Base-by-base conservation (phyloP, 2,329 filamentous ascomycete genomes). In the Penicillium thymicola region DNA sequence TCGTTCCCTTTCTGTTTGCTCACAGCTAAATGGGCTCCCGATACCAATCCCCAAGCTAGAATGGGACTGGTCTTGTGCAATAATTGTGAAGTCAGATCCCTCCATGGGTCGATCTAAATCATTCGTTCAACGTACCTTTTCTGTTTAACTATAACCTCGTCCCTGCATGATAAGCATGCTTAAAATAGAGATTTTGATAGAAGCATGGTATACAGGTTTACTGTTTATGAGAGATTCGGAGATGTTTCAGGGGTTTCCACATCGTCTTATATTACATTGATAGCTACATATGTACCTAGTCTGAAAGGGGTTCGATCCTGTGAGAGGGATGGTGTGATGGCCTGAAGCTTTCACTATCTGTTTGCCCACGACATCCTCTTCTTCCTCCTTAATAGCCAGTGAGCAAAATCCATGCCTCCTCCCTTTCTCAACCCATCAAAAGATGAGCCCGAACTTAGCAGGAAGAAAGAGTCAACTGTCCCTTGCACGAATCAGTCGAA, bases 401-500 rank as follows among this genome's bases (percentile, higher is more conserved):
- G 28, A 2, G 21, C 28, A 21, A 16, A 18, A 25, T 16, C 18
- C 28, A 36, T n/a, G 8, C 44, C 28, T 11, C 28, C 14, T 23
- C 8, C 28, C 16, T 21, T 6, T 8, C 16, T 25, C 16, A 14
- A 18, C 30, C 43, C 21, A 25, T 27, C 21, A 44, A 42, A 30
- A 23, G 23, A 25, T 37, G n/a, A n/a, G 23, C 14, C 10, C 16
- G 13, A 30, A 32, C 7, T 41, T 40, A 55, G 21, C 53, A 55
- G 34, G 53, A 51, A 40, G 53, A 51, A 28, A 55, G 32, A 18
- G 34, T 45, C 4, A 47, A 40, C 32, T 55, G 53, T 13, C 53
- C 53, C 47, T 55, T 55, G 32, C 53, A 55, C 0, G 53, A 55
- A 27, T 32, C 47, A 41, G 53, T 55, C 6, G 53, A 21, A 2